These are phyloP conservation scores for Erysimum cheiranthoides DNA, from an alignment of 345 rosid species.

Conservation along the genomic window DNA sequence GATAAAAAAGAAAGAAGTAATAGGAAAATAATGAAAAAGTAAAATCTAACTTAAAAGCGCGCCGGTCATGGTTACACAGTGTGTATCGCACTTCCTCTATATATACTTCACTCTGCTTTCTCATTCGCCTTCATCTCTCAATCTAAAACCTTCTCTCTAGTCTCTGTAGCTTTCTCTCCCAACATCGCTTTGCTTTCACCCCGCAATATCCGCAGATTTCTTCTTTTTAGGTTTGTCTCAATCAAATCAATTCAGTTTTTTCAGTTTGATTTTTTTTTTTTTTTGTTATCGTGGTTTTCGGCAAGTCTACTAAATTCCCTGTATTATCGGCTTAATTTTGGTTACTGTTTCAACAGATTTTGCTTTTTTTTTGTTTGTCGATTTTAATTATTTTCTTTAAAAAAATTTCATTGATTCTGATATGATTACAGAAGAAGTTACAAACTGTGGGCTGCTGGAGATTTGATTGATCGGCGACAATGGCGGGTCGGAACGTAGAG, in stretches of 20 bases:
- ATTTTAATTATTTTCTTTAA: neutral
- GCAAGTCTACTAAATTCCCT: constrained; percentile 14
- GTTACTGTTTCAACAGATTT: constrained; percentile 5
- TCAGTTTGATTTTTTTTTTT: neutral
- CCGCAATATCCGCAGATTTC: neutral
- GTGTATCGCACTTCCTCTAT: constrained; percentile 26
- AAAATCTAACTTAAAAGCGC: neutral
- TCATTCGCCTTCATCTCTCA: constrained; percentile 24
- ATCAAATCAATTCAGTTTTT: neutral
- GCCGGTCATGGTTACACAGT: neutral
- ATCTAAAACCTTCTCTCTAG: neutral
- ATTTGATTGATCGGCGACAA: constrained; percentile 36
- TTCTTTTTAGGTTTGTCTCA: constrained; percentile 30
- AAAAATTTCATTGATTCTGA: constrained; percentile 17
- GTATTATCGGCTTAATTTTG: constrained; percentile 10
- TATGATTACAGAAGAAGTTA: constrained; percentile 39
- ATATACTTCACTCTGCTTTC: constrained; percentile 14
- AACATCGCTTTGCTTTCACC: neutral
- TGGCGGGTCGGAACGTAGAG: constrained; percentile 74
- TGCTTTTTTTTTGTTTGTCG: neutral
- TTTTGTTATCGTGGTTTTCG: neutral
- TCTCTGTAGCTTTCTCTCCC: neutral
- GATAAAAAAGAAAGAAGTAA: neutral
- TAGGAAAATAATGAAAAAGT: neutral
- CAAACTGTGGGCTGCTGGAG: constrained; percentile 1